Percentiles rank a stretch among this genome's conserved stretches.
Conservation (phyloP, 2,329 filamentous ascomycete species). For the Paracamarosporium sp. region DNA sequence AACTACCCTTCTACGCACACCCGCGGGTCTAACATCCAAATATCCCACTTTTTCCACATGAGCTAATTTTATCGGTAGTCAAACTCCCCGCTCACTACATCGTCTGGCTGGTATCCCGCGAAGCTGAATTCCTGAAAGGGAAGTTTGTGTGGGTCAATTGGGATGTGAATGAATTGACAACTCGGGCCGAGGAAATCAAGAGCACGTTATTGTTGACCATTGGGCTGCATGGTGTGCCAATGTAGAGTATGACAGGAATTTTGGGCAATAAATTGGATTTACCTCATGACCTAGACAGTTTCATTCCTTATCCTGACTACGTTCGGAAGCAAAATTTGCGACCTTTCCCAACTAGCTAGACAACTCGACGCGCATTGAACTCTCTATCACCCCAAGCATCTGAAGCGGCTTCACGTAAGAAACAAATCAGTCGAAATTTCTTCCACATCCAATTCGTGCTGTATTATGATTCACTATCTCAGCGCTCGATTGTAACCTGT, state of each 20-base stretch:
- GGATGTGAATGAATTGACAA: slow-evolving; percentile 38
- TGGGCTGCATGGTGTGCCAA: slow-evolving; percentile 15
- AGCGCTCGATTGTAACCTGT: no score
- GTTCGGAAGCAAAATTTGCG: no score
- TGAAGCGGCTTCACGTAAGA: no score
- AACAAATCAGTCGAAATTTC: no score
- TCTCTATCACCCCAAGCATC: no score
- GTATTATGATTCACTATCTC: no score
- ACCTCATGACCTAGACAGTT: no score
- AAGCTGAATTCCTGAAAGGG: slow-evolving; percentile 25
- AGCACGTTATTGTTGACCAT: slow-evolving; percentile 12
- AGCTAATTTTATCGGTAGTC: slow-evolving; percentile 14
- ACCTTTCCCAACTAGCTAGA: no score
- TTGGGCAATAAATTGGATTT: background rate
- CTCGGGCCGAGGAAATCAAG: slow-evolving; percentile 16
- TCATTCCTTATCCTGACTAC: no score
- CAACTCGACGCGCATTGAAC: no score
- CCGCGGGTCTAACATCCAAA: slow-evolving; percentile 4
- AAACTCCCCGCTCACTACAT: slow-evolving; percentile 34
- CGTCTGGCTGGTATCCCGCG: slow-evolving; percentile 35
- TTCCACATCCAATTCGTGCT: no score
- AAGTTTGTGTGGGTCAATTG: slow-evolving; percentile 30
- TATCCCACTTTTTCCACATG: slow-evolving; percentile 4
- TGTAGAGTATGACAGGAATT: slow-evolving; percentile 10
- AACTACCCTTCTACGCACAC: slow-evolving; percentile 3